phyloP scores from a whole-genome alignment of 129 eudicot genomes.

The Gnaphalium uliginosum region DNA sequence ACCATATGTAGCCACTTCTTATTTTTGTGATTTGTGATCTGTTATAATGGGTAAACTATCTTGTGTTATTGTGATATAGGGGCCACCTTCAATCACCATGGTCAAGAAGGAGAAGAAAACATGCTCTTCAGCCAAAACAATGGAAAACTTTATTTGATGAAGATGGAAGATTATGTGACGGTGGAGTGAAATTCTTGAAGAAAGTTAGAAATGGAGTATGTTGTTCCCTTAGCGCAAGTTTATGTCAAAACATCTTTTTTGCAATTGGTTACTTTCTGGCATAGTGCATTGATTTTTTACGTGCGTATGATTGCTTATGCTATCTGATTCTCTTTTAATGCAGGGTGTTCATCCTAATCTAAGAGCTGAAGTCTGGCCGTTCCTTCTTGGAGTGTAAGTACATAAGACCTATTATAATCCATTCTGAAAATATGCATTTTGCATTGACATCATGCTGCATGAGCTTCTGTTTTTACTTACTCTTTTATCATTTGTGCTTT shows the following conservation, averaged over 20 bases:
- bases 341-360: conserved; percentile 87
- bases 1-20: background rate
- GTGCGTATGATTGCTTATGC: background rate
- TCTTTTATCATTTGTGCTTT: background rate
- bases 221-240: conserved; percentile 8
- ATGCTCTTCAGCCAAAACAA: conserved; percentile 67
- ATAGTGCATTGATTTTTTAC: background rate
- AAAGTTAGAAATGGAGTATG: conserved; percentile 79
- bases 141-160: conserved; percentile 65
- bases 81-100: conserved; percentile 79
- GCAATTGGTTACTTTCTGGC: background rate
- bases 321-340: conserved; percentile 16
- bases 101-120: conserved; percentile 81
- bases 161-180: conserved; percentile 65
- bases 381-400: conserved; percentile 87
- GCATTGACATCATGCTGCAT: background rate
- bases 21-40: conserved; percentile 3
- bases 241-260: background rate
- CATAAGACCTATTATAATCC: background rate
- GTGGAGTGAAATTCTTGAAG: conserved; percentile 80
- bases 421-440: conserved; percentile 7
- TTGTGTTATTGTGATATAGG: conserved; percentile 40
- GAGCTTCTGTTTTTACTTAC: background rate
- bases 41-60: conserved; percentile 23
- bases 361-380: conserved; percentile 85